Conservation (phyloP, 495 filamentous ascomycete species). For the Tuber microsphaerosporum region DNA sequence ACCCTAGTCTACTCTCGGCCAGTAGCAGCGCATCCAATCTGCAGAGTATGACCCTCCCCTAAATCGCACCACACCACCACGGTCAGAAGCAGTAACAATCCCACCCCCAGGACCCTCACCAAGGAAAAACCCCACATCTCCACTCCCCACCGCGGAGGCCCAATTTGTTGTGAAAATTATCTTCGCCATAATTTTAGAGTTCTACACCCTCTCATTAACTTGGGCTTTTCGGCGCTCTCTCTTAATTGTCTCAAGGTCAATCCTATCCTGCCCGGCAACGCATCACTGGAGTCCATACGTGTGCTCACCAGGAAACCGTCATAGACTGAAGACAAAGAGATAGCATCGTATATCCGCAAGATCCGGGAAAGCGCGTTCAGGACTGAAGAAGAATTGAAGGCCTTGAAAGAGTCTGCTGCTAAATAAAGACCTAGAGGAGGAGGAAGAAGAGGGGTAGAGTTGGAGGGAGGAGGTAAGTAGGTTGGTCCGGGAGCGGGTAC, state of each 20-base stretch:
- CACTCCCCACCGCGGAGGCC: slow-evolving; percentile 74
- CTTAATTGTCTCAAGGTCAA: slow-evolving; percentile 84
- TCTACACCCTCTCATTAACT: slow-evolving; percentile 91
- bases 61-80: slow-evolving; percentile 13
- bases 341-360: slow-evolving; percentile 66
- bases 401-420: slow-evolving; percentile 52
- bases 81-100: slow-evolving; percentile 12
- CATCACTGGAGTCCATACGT: slow-evolving; percentile 76
- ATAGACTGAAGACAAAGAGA: slow-evolving; percentile 72
- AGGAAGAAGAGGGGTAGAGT: slow-evolving; percentile 62
- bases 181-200: slow-evolving; percentile 87
- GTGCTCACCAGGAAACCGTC: slow-evolving; percentile 65
- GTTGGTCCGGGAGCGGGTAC: slow-evolving; percentile 75
- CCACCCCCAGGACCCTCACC: slow-evolving; percentile 29
- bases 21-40: slow-evolving; percentile 1
- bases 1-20: neutral
- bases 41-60: slow-evolving; percentile 12
- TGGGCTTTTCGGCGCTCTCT: slow-evolving; percentile 91
- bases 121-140: slow-evolving; percentile 28
- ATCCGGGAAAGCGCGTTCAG: slow-evolving; percentile 76
- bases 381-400: slow-evolving; percentile 67
- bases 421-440: slow-evolving; percentile 49
- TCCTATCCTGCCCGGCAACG: slow-evolving; percentile 83
- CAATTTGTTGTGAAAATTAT: slow-evolving; percentile 84
- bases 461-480: slow-evolving; percentile 68